Base-by-base conservation (phyloP, 768 basidiomycete genomes). In the Dentipellis sp. region DNA sequence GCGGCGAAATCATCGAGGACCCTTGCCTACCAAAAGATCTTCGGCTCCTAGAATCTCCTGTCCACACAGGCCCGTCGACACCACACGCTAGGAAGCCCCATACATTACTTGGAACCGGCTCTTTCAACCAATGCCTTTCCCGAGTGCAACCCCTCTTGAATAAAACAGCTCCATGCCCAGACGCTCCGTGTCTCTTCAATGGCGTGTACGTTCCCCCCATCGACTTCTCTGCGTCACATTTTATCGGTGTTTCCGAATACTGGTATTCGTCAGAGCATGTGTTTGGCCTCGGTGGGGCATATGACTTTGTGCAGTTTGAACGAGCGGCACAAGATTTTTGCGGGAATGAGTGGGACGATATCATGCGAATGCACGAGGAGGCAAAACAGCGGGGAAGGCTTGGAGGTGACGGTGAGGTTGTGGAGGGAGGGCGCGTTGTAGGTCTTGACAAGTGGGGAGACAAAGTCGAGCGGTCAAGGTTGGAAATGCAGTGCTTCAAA, bases 211-310 rank as follows among this genome's bases (percentile, higher is more conserved):
- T 94, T 11, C 95, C 97, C 6, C 81, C 84, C 1, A 97, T 98
- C 65, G 91, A 98, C 72, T 99, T 98, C 69, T 80, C 82, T 39
- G 91, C 85, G 36, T 91, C 91, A 11, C 88, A 86, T 55, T 99
- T 98, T 69, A 97, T 99, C 63, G 97, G 97, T 3, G 86, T 99
- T 39, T 94, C 92, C 12, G 97, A 99, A 69, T 99, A 98, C 68
- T 99, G 95, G 95, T 98, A 97, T 71, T 97, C 95, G 22, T 92
- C 94, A 10, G 94, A 99, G 63, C 94, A 98, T 68, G 88, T 97
- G 50, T 93, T 97, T 63, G 91, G 91, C 1, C 78, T 97, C 2
- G 94, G 94, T 19, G 97, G 97, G 2, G 79, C 93, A 19, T 99
- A 97, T 73, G 90, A 98, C 68, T 95, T 91, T 66, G 90, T 93